Evolutionary conservation across 2,329 filamentous ascomycete species (phyloP).

Genomic region (Daldinia sp.): DNA sequence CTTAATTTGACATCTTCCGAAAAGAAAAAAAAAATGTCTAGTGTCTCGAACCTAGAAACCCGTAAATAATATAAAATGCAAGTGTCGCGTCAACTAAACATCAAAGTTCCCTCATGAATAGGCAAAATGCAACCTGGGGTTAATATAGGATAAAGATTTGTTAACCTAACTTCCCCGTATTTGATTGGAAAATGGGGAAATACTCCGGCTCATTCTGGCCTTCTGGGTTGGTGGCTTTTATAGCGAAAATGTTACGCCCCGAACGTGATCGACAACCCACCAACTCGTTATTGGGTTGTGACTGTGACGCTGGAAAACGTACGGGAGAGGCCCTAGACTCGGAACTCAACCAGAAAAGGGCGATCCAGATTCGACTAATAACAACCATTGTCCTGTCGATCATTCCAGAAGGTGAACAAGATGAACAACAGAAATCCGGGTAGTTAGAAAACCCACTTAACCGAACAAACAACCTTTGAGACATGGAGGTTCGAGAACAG

Average conservation of each 20-base stretch:
- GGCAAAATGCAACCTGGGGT: slow-evolving; percentile 41
- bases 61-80: slow-evolving; percentile 2
- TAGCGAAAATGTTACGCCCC: slow-evolving; percentile 32
- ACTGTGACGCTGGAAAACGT: slow-evolving; percentile 23
- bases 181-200: slow-evolving; percentile 33
- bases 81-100: slow-evolving; percentile 25
- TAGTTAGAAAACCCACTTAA: slow-evolving; percentile 22
- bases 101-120: slow-evolving; percentile 35
- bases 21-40: slow-evolving; percentile 3
- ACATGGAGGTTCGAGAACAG: slow-evolving; percentile 25
- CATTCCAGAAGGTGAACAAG: slow-evolving; percentile 30
- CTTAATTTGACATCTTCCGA: slow-evolving; percentile 21
- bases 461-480: slow-evolving; percentile 29
- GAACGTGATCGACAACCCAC: slow-evolving; percentile 26
- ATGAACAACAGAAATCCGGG: slow-evolving; percentile 16
- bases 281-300: slow-evolving; percentile 26
- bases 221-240: slow-evolving; percentile 23
- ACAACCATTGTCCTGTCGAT: slow-evolving; percentile 16
- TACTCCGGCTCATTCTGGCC: slow-evolving; percentile 30
- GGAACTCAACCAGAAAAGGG: slow-evolving; percentile 24
- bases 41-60: not conserved
- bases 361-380: slow-evolving; percentile 30
- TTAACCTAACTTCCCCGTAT: slow-evolving; percentile 21
- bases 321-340: slow-evolving; percentile 26
- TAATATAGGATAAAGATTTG: slow-evolving; percentile 41